A percentile compares a stretch with the other conserved stretches of the same genome.
These are phyloP conservation scores for Calonectria hongkongensis DNA, from an alignment of 2,329 filamentous ascomycete species.

Conservation along the genomic window DNA sequence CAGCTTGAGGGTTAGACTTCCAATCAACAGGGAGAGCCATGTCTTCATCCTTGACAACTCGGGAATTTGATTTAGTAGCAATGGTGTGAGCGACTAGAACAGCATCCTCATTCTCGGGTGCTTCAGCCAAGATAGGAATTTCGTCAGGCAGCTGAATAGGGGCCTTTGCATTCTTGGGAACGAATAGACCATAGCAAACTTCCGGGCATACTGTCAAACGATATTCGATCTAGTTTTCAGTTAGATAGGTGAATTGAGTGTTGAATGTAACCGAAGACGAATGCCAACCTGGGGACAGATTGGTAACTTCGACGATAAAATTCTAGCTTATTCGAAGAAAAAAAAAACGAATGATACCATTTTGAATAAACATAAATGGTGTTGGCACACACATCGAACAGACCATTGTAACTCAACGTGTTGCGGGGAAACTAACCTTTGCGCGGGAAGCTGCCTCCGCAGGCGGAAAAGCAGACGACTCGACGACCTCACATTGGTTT, in stretches of 20 bases:
- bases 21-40: constrained; percentile 54
- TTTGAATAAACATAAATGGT: neutral
- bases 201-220: constrained; percentile 53
- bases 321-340: neutral
- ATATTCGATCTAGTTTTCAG: constrained; percentile 55
- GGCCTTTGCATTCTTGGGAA: constrained; percentile 19
- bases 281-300: neutral
- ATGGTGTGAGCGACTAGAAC: constrained; percentile 54
- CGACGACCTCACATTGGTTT: constrained; percentile 50
- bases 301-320: neutral
- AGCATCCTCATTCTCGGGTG: constrained; percentile 33
- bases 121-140: constrained; percentile 40
- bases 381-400: neutral
- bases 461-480: constrained; percentile 56
- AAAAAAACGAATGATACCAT: neutral
- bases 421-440: constrained; percentile 48
- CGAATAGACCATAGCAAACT: constrained; percentile 55
- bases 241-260: constrained; percentile 20
- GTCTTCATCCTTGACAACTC: constrained; percentile 51
- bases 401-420: neutral
- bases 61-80: constrained; percentile 51
- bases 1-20: constrained; percentile 46
- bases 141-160: constrained; percentile 30
- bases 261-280: neutral
- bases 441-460: constrained; percentile 55